Percentiles rank a stretch among this genome's conserved stretches.
Evolutionary conservation across 805 yeast genomes (phyloP).

Genomic region (Phaffomyces opuntiae): DNA sequence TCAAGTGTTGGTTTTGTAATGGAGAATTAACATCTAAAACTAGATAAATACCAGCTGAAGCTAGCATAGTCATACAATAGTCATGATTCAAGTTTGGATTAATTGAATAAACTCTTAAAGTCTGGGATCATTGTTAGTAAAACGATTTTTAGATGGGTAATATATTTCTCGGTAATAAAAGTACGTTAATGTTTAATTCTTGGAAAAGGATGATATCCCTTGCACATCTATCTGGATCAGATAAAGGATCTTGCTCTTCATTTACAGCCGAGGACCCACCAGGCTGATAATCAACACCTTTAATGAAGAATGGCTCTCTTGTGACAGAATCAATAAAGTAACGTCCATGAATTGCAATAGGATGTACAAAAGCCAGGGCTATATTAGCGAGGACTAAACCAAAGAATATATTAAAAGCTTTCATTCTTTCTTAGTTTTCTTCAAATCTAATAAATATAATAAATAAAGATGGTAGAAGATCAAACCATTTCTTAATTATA

Average conservation of each 20-base stretch:
- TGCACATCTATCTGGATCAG: conserved; percentile 65
- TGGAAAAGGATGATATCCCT: conserved; percentile 80
- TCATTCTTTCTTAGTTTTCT: no score
- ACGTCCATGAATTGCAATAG: conserved; percentile 61
- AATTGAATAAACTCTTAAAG: conserved; percentile 81
- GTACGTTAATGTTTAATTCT: conserved; percentile 64
- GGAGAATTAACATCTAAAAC: conserved; percentile 92
- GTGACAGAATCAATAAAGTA: conserved; percentile 74
- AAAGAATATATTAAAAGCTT: not conserved
- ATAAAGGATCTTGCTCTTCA: conserved; percentile 60
- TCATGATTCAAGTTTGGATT: conserved; percentile 82
- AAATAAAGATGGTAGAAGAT: no score
- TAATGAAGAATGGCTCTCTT: conserved; percentile 66
- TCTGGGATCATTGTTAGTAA: conserved; percentile 35
- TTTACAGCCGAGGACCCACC: conserved; percentile 83
- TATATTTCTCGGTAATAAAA: not conserved
- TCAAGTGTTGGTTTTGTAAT: conserved; percentile 43
- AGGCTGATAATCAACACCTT: conserved; percentile 93
- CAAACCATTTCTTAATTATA: no score
- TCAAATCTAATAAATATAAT: no score
- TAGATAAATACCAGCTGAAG: conserved; percentile 87
- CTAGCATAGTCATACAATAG: conserved; percentile 84
- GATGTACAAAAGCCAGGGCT: conserved; percentile 39
- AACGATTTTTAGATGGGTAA: conserved; percentile 33
- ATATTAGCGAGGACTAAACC: not conserved